Percentiles rank a stretch among this genome's conserved stretches.
phyloP scores from a whole-genome alignment of 176 grass and related monocot genomes.

The Oryza rufipogon region DNA sequence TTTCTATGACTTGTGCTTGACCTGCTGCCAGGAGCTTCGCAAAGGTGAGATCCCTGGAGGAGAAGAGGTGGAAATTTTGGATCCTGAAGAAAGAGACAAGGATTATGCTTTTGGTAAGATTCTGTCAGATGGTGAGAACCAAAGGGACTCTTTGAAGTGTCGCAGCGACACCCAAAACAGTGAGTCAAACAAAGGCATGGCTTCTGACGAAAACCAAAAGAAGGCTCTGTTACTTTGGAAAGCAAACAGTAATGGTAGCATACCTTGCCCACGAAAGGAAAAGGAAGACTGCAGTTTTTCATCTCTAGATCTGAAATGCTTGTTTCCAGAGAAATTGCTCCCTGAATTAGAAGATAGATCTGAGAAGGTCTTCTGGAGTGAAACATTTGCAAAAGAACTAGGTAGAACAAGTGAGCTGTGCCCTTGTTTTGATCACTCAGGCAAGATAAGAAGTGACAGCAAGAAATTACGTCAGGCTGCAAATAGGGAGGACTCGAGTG shows the following conservation, averaged over 20 bases:
- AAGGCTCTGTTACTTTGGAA: conserved; percentile 47
- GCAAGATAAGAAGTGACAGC: conserved; percentile 28
- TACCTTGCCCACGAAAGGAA: conserved; percentile 76
- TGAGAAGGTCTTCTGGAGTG: conserved; percentile 46
- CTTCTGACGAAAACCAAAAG: conserved; percentile 10
- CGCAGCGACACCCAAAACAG: not conserved
- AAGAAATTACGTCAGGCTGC: conserved; percentile 50
- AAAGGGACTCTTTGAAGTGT: conserved; percentile 24
- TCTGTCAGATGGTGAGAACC: not conserved
- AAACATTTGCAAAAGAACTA: conserved; percentile 33
- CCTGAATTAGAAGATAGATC: conserved; percentile 55
- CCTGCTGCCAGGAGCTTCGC: conserved; percentile 76
- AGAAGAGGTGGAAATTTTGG: conserved; percentile 32
- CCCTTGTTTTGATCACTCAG: conserved; percentile 48
- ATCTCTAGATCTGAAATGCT: conserved; percentile 57
- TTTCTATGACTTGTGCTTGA: conserved; percentile 74
- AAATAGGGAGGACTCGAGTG: conserved; percentile 58
- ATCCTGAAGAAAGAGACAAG: conserved; percentile 36
- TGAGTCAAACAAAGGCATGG: not conserved
- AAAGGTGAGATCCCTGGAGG: conserved; percentile 60
- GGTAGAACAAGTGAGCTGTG: conserved; percentile 30
- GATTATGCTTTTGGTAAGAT: conserved; percentile 48
- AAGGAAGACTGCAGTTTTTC: conserved; percentile 57
- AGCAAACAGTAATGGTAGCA: conserved; percentile 61
- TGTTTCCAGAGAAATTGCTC: conserved; percentile 56